Evolutionary conservation across 2,329 filamentous ascomycete genomes (phyloP).

Genomic region (Ophiosphaerella narmari): DNA sequence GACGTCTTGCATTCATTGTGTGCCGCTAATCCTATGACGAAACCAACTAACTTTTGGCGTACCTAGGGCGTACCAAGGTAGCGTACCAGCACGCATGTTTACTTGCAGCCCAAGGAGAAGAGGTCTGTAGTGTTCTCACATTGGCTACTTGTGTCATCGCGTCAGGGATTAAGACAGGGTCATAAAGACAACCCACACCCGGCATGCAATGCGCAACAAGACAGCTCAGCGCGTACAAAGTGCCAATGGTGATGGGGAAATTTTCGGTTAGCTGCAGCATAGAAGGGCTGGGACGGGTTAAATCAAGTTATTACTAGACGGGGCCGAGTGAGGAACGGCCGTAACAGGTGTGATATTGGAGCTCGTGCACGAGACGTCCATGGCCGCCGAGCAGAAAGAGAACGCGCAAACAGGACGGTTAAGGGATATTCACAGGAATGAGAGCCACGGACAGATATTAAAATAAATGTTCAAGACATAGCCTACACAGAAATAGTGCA

Average conservation of each 20-base stretch:
- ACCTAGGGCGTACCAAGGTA: not conserved
- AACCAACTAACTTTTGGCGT: not conserved
- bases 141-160: too few species aligned
- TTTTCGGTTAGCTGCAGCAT: slow-evolving; percentile 30
- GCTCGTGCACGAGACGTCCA: slow-evolving; percentile 34
- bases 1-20: slow-evolving; percentile 22
- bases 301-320: slow-evolving; percentile 26
- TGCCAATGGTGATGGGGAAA: slow-evolving; percentile 30
- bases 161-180: not conserved
- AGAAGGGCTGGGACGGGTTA: slow-evolving; percentile 43
- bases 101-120: too few species aligned
- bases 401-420: not conserved
- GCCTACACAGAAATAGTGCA: not conserved
- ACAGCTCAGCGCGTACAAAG: slow-evolving; percentile 23
- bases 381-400: slow-evolving; percentile 16
- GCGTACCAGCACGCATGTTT: too few species aligned
- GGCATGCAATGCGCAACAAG: slow-evolving; percentile 14
- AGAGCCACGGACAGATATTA: slow-evolving; percentile 3
- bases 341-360: slow-evolving; percentile 29
- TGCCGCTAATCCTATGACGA: slow-evolving; percentile 2
- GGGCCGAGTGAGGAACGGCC: slow-evolving; percentile 36
- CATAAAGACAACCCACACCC: not conserved
- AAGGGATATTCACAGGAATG: not conserved
- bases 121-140: too few species aligned
- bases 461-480: too few species aligned